These are phyloP conservation scores for Chlorella variabilis DNA, from an alignment of 163 green algal genomes.

Conservation along the genomic window DNA sequence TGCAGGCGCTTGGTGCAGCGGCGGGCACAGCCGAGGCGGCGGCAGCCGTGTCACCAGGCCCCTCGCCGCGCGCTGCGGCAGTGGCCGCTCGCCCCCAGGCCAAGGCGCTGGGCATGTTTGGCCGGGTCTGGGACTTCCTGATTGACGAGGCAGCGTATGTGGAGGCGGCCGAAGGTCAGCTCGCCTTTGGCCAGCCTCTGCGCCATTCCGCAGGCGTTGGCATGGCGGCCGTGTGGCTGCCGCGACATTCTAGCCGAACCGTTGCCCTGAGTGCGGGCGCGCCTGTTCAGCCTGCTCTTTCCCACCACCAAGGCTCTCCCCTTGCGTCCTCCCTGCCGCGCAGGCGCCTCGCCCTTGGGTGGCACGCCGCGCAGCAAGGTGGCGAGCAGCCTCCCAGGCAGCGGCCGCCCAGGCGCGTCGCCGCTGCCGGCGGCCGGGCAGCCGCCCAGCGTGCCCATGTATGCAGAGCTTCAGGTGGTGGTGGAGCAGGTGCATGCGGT, in stretches of 20 bases:
- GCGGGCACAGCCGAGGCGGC: neutral
- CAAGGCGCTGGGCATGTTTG: constrained; percentile 35
- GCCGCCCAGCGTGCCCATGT: constrained; percentile 4
- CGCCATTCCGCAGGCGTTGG: no score
- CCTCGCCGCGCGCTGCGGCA: neutral
- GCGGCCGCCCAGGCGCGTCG: neutral
- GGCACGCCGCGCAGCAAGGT: neutral
- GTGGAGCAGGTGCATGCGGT: constrained; percentile 8
- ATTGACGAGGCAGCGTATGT: constrained; percentile 23
- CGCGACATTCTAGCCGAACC: no score
- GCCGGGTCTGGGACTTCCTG: constrained; percentile 35
- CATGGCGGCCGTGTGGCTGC: no score
- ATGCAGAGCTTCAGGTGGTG: constrained; percentile 15
- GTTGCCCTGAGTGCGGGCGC: no score
- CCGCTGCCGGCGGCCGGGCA: neutral
- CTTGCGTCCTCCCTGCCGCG: neutral
- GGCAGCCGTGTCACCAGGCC: no score
- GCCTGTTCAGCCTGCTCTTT: no score
- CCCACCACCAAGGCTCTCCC: no score
- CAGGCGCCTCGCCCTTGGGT: neutral
- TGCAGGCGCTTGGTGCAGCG: no score
- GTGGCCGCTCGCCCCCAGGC: neutral
- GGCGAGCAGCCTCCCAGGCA: neutral
- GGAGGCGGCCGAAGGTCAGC: constrained; percentile 16
- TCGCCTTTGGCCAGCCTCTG: neutral